A percentile compares a stretch with the other conserved stretches of the same genome.
Conservation (phyloP, 768 basidiomycete genomes). For the Lactarius pseudohatsudake region DNA sequence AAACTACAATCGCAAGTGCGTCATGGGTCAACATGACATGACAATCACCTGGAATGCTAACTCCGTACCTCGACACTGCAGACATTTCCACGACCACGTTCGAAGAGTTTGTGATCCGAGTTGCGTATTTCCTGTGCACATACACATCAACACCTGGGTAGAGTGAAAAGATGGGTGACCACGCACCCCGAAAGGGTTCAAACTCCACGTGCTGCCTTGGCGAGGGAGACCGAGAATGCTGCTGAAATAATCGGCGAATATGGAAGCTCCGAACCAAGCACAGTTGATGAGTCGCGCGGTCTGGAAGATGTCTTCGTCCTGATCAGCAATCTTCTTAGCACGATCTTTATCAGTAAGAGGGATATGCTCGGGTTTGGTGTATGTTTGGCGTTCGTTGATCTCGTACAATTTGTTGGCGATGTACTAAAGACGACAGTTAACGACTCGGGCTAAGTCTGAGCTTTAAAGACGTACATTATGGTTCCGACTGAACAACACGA, state of each 20-base stretch:
- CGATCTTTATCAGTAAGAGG: constrained; percentile 31
- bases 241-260: constrained; percentile 85
- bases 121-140: constrained; percentile 59
- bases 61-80: constrained; percentile 71
- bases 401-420: constrained; percentile 75
- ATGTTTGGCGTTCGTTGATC: constrained; percentile 76
- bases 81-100: constrained; percentile 77
- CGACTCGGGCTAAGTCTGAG: not conserved
- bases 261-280: constrained; percentile 73
- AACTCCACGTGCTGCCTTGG: constrained; percentile 72
- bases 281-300: constrained; percentile 76
- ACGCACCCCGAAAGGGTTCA: constrained; percentile 69
- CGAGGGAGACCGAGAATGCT: constrained; percentile 77
- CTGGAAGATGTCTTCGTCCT: constrained; percentile 71
- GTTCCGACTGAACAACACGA: constrained; percentile 88
- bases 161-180: not conserved
- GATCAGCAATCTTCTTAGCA: constrained; percentile 37
- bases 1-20: constrained; percentile 48
- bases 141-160: not conserved
- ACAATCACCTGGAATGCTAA: not conserved
- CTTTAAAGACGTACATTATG: constrained; percentile 62
- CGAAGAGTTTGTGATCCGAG: constrained; percentile 62
- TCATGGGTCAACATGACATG: not conserved
- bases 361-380: constrained; percentile 52
- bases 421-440: constrained; percentile 47